Evolutionary conservation across 306 rosid genomes (phyloP), one percentile per base, ranked within the genome.

Genomic region (Quercus variabilis): DNA sequence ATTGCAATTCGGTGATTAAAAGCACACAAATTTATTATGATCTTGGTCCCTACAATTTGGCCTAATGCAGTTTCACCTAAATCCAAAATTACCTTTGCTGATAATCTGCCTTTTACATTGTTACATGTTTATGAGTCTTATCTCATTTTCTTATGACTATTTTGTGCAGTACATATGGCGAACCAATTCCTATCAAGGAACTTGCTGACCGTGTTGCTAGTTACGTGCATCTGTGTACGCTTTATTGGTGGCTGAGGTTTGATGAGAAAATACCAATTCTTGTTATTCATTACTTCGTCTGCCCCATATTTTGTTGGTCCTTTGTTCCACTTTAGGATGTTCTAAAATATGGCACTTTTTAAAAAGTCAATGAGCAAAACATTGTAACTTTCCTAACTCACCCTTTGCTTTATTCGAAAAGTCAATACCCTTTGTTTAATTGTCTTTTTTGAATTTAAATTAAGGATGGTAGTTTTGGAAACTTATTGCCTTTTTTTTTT

Each of bases 201-300:
- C 98, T 95, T 68, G 99, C 98, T 69, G 98, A 93, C 0, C 98
- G 99, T 23, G 97, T 95, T 79, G 96, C 96, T 78, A 95, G 98
- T 80, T 95, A 95, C 81, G 99, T 95, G 86, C 99, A 95, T 85
- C 92, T 95, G 57, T 95, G 99, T 82, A 95, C 98, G 1, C 87
- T 95, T 58, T 95, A 95, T 77, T 95, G 99, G 99, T 95, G 98
- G 99, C 97, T 95, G 86, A 91, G 98, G 98, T 94, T 60, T 67
- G 86, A 65, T 71, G 63, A 77, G 25, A 79, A 69, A 54, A 71
- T 20, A 28, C 58, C 8, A 33, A 31, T 58, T 43, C 60, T 57
- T 76, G 33, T 41, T 71, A 12, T 35, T 69, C 46, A 74, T 69
- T 82, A 79, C 69, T 49, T 49, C 54, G 17, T 49, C 54, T 49